Percentiles rank a stretch among this genome's conserved stretches.
Conservation (phyloP, 495 filamentous ascomycete genomes). For the Penicillium paxilli region DNA sequence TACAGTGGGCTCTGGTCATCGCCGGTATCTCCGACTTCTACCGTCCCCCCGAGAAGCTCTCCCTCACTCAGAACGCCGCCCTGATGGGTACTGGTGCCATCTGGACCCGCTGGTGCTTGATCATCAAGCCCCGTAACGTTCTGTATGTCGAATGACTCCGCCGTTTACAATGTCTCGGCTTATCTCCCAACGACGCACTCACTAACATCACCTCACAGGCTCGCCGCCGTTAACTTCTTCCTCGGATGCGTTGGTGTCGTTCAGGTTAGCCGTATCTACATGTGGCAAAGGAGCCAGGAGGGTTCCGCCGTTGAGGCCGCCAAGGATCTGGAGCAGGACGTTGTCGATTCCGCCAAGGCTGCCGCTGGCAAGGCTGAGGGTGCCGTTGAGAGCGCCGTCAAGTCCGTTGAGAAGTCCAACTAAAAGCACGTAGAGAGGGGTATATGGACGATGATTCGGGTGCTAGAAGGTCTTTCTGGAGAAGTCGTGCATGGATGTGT, state of each 20-base stretch:
- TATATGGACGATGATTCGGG: constrained; percentile 1
- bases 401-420: constrained; percentile 28
- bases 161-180: neutral
- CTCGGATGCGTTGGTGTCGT: constrained; percentile 81
- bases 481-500: neutral
- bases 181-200: constrained; percentile 2
- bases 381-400: constrained; percentile 27
- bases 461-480: constrained; percentile 1
- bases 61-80: constrained; percentile 85
- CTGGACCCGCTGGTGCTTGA: constrained; percentile 98
- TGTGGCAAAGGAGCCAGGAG: constrained; percentile 64
- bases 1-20: constrained; percentile 84
- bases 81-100: constrained; percentile 88
- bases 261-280: constrained; percentile 74
- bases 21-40: constrained; percentile 89
- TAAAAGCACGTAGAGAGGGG: constrained; percentile 4
- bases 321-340: constrained; percentile 49
- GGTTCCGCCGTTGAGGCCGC: constrained; percentile 43
- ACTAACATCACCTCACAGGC: constrained; percentile 41
- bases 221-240: constrained; percentile 98
- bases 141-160: constrained; percentile 55
- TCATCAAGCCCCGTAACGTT: constrained; percentile 90
- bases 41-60: constrained; percentile 90
- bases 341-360: constrained; percentile 42
- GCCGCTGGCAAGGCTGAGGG: constrained; percentile 25